Evolutionary conservation across 495 filamentous ascomycete species (phyloP).

Genomic region (Hyaloscypha variabilis): DNA sequence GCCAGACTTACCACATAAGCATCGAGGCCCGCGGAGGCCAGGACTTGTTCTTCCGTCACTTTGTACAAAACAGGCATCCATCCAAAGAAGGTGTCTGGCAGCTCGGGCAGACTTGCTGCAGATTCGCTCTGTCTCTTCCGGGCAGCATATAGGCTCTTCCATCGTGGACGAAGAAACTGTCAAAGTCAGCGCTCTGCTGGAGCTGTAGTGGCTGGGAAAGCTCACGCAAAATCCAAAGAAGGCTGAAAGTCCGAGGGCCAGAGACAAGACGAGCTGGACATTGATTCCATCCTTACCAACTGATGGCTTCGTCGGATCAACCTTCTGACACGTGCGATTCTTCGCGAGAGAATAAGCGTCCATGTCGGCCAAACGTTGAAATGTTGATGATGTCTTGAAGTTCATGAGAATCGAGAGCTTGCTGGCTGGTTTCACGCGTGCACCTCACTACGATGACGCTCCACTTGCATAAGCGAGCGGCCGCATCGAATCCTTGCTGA

Average conservation of each 20-base stretch:
- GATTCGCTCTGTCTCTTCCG: constrained; percentile 71
- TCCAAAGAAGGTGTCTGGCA: constrained; percentile 86
- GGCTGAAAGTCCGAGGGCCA: constrained; percentile 50
- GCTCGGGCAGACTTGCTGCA: constrained; percentile 74
- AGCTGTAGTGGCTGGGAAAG: constrained; percentile 18
- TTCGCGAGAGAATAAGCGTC: constrained; percentile 13
- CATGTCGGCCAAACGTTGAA: constrained; percentile 14
- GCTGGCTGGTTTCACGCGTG: background rate
- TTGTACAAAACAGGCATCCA: constrained; percentile 92
- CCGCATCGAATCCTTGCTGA: background rate
- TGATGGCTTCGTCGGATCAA: constrained; percentile 26
- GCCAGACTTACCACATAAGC: constrained; percentile 76
- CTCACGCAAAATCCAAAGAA: constrained; percentile 57
- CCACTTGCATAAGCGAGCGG: constrained; percentile 4
- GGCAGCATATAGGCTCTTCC: constrained; percentile 90
- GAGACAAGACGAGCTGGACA: constrained; percentile 56
- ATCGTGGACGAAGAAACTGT: constrained; percentile 81
- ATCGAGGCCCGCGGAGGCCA: constrained; percentile 90
- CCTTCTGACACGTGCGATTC: constrained; percentile 12
- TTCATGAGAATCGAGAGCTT: constrained; percentile 1
- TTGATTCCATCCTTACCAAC: constrained; percentile 36
- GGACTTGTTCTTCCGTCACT: constrained; percentile 85
- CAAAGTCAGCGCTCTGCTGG: constrained; percentile 26
- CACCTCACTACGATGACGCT: background rate
- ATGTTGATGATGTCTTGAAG: constrained; percentile 4